phyloP scores from a whole-genome alignment of 2,329 filamentous ascomycete species.

The Fusarium sp. region DNA sequence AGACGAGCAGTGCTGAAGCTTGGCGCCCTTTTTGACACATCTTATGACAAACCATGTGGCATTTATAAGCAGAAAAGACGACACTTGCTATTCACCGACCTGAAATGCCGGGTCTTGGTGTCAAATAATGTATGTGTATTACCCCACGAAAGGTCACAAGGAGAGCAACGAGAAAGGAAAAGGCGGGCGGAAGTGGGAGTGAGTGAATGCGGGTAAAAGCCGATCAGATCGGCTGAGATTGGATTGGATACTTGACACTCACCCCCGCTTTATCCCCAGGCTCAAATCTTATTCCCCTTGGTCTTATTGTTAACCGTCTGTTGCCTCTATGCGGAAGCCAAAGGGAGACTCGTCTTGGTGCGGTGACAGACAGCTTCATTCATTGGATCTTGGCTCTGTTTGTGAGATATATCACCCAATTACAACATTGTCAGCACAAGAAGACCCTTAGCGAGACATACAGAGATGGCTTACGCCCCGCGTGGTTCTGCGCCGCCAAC shows the following conservation, averaged over 20 bases:
- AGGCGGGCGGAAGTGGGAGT: conserved; percentile 5
- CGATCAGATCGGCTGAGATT: conserved; percentile 27
- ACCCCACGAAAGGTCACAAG: conserved; percentile 6
- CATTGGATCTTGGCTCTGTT: not conserved
- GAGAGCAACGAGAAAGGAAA: not conserved
- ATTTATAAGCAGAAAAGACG: not conserved
- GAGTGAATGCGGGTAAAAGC: conserved; percentile 6
- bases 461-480: conserved; percentile 10
- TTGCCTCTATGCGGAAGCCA: conserved; percentile 8
- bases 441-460: not conserved
- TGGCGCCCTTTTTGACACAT: not conserved
- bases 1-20: not conserved
- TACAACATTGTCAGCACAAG: not conserved
- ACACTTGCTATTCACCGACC: not conserved
- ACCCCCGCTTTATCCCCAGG: conserved; percentile 33
- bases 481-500: conserved; percentile 29
- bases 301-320: not conserved
- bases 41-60: not conserved
- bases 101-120: not conserved
- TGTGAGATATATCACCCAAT: not conserved
- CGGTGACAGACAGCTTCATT: not conserved
- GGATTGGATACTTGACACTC: not conserved
- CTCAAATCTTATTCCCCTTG: not conserved
- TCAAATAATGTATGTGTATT: not conserved
- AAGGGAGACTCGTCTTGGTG: conserved; percentile 3